A percentile compares a stretch with the other conserved stretches of the same genome.
phyloP scores from a whole-genome alignment of 148 eudicot species.

The Fagopyrum tataricum region DNA sequence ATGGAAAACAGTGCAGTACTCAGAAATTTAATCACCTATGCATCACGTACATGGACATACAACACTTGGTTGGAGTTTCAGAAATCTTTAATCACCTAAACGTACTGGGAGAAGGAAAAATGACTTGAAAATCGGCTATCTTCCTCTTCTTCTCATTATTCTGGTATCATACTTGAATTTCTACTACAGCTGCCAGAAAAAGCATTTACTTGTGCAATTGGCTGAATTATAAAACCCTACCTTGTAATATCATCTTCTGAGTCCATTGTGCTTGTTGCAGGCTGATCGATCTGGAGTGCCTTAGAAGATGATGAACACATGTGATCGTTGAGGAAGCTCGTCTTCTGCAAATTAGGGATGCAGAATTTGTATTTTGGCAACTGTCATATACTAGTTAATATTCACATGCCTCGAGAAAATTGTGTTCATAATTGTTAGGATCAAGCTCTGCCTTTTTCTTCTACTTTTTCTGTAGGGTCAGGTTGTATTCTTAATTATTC shows the following conservation, averaged over 20 bases:
- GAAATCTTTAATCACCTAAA: constrained; percentile 83
- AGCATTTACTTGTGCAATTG: neutral
- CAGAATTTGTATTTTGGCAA: no score
- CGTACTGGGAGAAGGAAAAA: constrained; percentile 87
- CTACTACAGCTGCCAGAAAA: neutral
- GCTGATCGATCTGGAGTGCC: constrained; percentile 43
- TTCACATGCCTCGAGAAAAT: neutral
- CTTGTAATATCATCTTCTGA: neutral
- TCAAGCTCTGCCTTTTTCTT: neutral
- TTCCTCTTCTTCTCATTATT: constrained; percentile 73
- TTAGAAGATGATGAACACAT: constrained; percentile 35
- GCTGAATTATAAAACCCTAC: neutral
- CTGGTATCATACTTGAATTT: constrained; percentile 37
- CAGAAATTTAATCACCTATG: neutral
- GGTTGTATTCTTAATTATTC: neutral
- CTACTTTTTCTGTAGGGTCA: neutral
- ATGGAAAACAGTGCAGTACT: neutral
- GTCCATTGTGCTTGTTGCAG: constrained; percentile 19
- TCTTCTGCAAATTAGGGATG: no score
- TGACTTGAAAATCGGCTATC: constrained; percentile 82
- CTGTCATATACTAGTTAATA: no score
- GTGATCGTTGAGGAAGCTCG: neutral
- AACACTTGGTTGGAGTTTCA: constrained; percentile 78
- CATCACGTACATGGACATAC: constrained; percentile 58
- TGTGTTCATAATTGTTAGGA: neutral